Percentiles rank a stretch among this genome's conserved stretches.
Evolutionary conservation across 1,139 yeast genomes (phyloP).

Genomic region (Yamadazyma triangularis): DNA sequence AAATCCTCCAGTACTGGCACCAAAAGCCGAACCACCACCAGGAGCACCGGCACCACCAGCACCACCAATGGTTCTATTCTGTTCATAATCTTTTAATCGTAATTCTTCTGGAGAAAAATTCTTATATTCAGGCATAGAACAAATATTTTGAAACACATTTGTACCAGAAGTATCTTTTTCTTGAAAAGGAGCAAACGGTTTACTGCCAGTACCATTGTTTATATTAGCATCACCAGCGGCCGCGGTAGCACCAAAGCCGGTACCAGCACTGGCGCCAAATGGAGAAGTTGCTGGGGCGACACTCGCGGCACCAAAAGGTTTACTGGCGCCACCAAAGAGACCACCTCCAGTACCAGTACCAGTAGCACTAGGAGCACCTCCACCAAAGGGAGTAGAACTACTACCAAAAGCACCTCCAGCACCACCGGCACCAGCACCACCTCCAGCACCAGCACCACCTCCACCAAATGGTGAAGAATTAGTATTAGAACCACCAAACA

Average conservation of each 20-base stretch:
- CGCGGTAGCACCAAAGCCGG: slow-evolving; percentile 23
- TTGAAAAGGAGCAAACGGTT: slow-evolving; percentile 58
- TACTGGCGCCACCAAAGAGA: slow-evolving; percentile 18
- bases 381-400: slow-evolving; percentile 11
- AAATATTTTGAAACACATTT: slow-evolving; percentile 66
- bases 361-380: slow-evolving; percentile 8
- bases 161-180: slow-evolving; percentile 70
- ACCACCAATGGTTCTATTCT: slow-evolving; percentile 59
- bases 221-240: slow-evolving; percentile 27
- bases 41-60: slow-evolving; percentile 17
- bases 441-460: slow-evolving; percentile 3
- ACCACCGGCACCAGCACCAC: slow-evolving; percentile 15
- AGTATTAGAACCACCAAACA: slow-evolving; percentile 30
- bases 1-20: slow-evolving; percentile 13
- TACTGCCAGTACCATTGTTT: slow-evolving; percentile 68
- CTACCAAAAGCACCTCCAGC: slow-evolving; percentile 27
- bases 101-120: slow-evolving; percentile 83
- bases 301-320: slow-evolving; percentile 17
- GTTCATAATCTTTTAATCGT: slow-evolving; percentile 83
- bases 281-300: slow-evolving; percentile 17
- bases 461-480: slow-evolving; percentile 9
- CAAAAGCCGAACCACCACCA: slow-evolving; percentile 40
- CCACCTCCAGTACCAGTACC: slow-evolving; percentile 14
- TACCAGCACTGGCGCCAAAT: slow-evolving; percentile 17
- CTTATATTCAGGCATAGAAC: slow-evolving; percentile 87